Evolutionary conservation across 805 yeast species (phyloP).

Genomic region (Ogataea glucozyma): DNA sequence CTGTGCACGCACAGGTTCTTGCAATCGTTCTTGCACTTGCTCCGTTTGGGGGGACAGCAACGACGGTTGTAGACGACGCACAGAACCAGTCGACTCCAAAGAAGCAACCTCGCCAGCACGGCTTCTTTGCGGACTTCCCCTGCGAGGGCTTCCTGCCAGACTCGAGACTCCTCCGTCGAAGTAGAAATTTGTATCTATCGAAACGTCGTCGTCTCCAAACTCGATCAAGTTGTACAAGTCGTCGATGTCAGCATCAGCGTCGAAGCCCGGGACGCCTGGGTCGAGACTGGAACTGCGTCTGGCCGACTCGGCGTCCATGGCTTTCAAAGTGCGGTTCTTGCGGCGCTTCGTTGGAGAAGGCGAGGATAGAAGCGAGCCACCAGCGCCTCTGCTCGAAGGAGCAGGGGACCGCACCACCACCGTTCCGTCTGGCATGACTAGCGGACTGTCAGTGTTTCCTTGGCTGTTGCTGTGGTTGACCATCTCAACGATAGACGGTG

Average conservation of each 20-base stretch:
- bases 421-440: constrained; percentile 44
- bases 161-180: constrained; percentile 15
- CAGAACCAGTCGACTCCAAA: too few relatives aligned
- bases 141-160: too few relatives aligned
- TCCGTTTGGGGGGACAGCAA: too few relatives aligned
- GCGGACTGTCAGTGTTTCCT: too few relatives aligned
- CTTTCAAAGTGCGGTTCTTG: constrained; percentile 11
- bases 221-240: constrained; percentile 35
- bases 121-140: too few relatives aligned
- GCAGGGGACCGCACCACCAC: constrained; percentile 39
- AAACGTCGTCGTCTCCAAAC: constrained; percentile 28
- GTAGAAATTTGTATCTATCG: constrained; percentile 29
- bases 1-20: too few relatives aligned
- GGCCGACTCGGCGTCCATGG: not conserved
- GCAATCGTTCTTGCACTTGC: too few relatives aligned
- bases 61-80: too few relatives aligned
- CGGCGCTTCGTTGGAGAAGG: constrained; percentile 10
- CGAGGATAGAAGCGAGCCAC: constrained; percentile 10
- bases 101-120: too few relatives aligned
- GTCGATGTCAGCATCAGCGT: constrained; percentile 21
- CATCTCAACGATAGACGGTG: constrained; percentile 32
- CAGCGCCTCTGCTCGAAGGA: constrained; percentile 10
- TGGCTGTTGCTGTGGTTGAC: constrained; percentile 21
- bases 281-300: not conserved
- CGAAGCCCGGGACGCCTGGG: constrained; percentile 9